Evolutionary conservation across 2,329 filamentous ascomycete genomes (phyloP).

Genomic region (Coleophoma eucalyptorum): DNA sequence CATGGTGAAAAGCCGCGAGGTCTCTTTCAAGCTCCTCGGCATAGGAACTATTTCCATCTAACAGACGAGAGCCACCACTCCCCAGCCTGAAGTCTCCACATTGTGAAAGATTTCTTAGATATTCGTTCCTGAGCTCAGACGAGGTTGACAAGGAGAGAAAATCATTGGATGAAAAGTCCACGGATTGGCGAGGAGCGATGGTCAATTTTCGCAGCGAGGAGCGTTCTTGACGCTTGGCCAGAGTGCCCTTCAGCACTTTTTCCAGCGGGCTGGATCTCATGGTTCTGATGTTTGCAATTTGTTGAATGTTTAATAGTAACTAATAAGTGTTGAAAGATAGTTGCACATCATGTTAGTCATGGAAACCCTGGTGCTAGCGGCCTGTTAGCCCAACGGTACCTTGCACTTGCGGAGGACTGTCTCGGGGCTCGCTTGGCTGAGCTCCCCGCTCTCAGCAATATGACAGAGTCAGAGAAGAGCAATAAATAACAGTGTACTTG

Average conservation of each 20-base stretch:
- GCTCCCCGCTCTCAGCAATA: no score
- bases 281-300: no score
- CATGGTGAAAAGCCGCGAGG: conserved; percentile 44
- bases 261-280: no score
- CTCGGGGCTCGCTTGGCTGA: no score
- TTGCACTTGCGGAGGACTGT: no score
- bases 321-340: no score
- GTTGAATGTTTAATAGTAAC: no score
- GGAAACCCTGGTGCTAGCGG: no score
- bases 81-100: conserved; percentile 31
- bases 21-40: conserved; percentile 41
- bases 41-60: conserved; percentile 45
- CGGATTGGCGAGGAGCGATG: conserved; percentile 60
- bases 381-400: no score
- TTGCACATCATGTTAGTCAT: no score
- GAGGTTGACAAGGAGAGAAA: conserved; percentile 71
- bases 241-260: not conserved
- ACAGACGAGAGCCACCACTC: conserved; percentile 48
- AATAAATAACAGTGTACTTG: no score
- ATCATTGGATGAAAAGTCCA: conserved; percentile 76
- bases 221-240: conserved; percentile 11
- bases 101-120: conserved; percentile 38
- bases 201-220: conserved; percentile 39
- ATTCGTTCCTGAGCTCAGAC: conserved; percentile 54
- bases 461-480: no score